Conservation (phyloP, 495 filamentous ascomycete genomes). For the Viridothelium virens region DNA sequence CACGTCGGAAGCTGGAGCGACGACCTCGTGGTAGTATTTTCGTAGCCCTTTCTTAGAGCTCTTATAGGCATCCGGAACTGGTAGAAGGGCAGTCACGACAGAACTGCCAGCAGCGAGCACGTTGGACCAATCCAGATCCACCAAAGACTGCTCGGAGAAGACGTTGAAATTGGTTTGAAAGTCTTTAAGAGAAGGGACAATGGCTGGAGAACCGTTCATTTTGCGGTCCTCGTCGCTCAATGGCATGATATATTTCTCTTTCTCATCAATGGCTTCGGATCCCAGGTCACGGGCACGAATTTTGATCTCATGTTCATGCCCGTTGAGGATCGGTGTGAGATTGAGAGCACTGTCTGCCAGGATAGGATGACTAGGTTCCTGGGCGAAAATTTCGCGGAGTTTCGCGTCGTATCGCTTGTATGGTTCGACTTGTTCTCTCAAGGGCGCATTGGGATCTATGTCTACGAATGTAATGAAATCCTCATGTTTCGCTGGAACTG, state of each 20-base stretch:
- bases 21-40: constrained; percentile 68
- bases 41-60: constrained; percentile 58
- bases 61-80: constrained; percentile 57
- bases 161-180: constrained; percentile 70
- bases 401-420: constrained; percentile 61
- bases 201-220: constrained; percentile 51
- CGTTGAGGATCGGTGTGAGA: constrained; percentile 59
- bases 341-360: constrained; percentile 57
- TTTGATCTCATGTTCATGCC: constrained; percentile 48
- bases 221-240: constrained; percentile 53
- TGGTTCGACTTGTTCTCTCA: constrained; percentile 54
- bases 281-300: constrained; percentile 56
- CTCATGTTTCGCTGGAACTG: constrained; percentile 37
- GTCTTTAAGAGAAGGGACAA: constrained; percentile 55
- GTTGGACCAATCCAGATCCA: constrained; percentile 68
- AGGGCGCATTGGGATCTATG: constrained; percentile 44
- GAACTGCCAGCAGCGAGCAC: constrained; percentile 69
- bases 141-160: constrained; percentile 60
- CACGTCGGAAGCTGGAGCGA: constrained; percentile 75
- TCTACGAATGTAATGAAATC: constrained; percentile 41
- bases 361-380: constrained; percentile 51
- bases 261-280: constrained; percentile 50
- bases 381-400: constrained; percentile 63
- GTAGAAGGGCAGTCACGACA: constrained; percentile 64
- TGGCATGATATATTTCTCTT: constrained; percentile 62